Base-by-base conservation (phyloP, 1,284 basidiomycete species). In the Exobasidium rhododendri region DNA sequence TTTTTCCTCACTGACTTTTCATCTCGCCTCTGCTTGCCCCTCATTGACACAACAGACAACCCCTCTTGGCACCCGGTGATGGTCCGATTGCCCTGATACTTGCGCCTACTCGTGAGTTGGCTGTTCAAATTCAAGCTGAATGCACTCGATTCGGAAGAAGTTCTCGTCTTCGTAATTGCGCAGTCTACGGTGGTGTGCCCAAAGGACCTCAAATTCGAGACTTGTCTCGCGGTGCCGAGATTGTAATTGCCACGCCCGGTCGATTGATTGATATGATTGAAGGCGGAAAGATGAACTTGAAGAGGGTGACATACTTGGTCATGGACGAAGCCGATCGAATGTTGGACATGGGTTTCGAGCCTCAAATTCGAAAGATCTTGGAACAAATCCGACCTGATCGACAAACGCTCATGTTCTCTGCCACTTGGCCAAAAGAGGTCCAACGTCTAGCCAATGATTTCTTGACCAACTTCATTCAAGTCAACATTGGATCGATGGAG, bases 291-390 rank as follows among this genome's bases (percentile, higher is more conserved):
- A 97, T 93, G 56, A 97, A 97, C 82, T 85, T 98, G 61, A 90
- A 89, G 66, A 89, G 94, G 55, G 86, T 98, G 62, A 98, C 94
- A 46, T 98, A 98, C 83, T 86, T 98, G 56, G 94, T 98, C 79
- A 92, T 98, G 89, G 94, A 98, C 82, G 96, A 98, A 82, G 94
- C 94, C 61, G 94, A 97, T 83, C 90, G 92, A 74, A 94, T 94
- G 92, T 85, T 94, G 69, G 92, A 94, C 83, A 94, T 94, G 92
- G 93, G 94, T 86, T 98, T 98, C 83, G 94, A 98, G 83, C 94
- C 94, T 63, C 94, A 98, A 81, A 98, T 98, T 80, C 87, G 94
- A 81, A 98, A 98, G 84, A 97, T 97, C 75, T 89, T 98, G 71
- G 85, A 88, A 72, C 94, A 98, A 83, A 96, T 97, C 77, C 88